phyloP scores from a whole-genome alignment of 768 basidiomycete genomes.

The Calocera viscosa region DNA sequence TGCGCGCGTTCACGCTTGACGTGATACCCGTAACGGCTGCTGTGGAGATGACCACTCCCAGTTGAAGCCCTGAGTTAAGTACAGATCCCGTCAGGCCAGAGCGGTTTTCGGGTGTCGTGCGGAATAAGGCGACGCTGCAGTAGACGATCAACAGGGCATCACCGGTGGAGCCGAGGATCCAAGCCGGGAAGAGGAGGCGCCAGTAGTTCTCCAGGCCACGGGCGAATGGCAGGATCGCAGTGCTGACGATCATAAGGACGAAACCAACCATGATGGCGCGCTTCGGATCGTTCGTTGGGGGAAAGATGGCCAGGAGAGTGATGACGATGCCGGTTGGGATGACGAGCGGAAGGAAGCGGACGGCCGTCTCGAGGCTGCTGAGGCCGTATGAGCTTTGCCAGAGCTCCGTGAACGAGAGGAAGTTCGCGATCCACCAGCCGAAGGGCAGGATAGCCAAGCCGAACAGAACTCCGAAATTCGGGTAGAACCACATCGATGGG shows the following conservation, averaged over 20 bases:
- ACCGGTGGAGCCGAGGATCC: constrained; percentile 37
- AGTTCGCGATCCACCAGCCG: constrained; percentile 6
- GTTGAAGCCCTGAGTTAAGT: constrained; percentile 38
- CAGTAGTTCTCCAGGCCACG: constrained; percentile 35
- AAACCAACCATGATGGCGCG: constrained; percentile 37
- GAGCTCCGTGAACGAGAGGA: constrained; percentile 1
- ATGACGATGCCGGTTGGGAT: constrained; percentile 27
- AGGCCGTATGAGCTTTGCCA: constrained; percentile 12
- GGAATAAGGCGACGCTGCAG: constrained; percentile 40
- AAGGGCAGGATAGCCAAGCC: constrained; percentile 19
- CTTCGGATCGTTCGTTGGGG: constrained; percentile 31
- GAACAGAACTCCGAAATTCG: constrained; percentile 22
- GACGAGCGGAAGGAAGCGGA: constrained; percentile 26
- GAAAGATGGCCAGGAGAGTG: constrained; percentile 32
- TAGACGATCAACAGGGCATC: constrained; percentile 36
- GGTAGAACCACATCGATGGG: constrained; percentile 24
- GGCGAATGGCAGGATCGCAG: constrained; percentile 34
- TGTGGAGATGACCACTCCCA: no score
- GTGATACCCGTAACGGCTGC: not conserved
- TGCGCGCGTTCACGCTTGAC: not conserved
- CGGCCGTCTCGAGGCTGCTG: constrained; percentile 15
- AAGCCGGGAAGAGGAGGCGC: constrained; percentile 38
- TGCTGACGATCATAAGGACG: constrained; percentile 30
- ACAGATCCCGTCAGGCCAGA: constrained; percentile 45
- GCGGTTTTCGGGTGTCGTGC: constrained; percentile 34